These are phyloP conservation scores for Aspergillus tamarii DNA, from an alignment of 2,329 filamentous ascomycete genomes.

Conservation along the genomic window DNA sequence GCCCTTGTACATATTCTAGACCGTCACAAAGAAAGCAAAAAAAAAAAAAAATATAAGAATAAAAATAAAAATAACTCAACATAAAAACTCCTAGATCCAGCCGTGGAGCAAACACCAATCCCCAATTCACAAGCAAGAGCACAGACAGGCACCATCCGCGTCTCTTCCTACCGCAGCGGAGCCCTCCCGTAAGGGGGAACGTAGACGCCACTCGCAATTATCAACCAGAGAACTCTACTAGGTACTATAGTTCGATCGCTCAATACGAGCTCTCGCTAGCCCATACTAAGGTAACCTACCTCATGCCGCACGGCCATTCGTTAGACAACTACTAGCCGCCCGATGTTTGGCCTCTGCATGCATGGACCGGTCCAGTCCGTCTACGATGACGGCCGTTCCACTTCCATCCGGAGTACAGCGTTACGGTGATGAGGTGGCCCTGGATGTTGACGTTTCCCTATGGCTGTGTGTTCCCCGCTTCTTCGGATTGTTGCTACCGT, in stretches of 20 bases:
- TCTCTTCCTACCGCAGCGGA: neutral
- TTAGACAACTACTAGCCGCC: neutral
- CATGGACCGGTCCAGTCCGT: constrained; percentile 11
- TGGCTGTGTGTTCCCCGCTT: neutral
- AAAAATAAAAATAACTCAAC: neutral
- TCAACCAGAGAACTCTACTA: neutral
- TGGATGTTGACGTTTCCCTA: neutral
- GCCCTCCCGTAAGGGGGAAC: neutral
- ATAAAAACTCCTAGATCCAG: no score
- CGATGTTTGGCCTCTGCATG: constrained; percentile 1
- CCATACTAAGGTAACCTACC: no score
- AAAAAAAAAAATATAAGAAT: neutral
- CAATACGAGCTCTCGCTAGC: neutral
- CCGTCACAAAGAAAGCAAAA: neutral
- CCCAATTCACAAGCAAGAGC: neutral
- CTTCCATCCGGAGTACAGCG: neutral
- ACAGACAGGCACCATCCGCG: constrained; percentile 10
- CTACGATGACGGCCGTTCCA: neutral
- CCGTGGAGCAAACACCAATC: no score
- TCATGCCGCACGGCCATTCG: neutral
- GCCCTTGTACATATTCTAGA: no score
- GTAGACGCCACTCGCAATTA: constrained; percentile 1
- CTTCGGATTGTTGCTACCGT: constrained; percentile 3
- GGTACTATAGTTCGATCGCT: neutral
- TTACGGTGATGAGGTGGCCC: neutral